Base-by-base conservation (phyloP, 2,329 filamentous ascomycete genomes). In the Amauroascus niger region DNA sequence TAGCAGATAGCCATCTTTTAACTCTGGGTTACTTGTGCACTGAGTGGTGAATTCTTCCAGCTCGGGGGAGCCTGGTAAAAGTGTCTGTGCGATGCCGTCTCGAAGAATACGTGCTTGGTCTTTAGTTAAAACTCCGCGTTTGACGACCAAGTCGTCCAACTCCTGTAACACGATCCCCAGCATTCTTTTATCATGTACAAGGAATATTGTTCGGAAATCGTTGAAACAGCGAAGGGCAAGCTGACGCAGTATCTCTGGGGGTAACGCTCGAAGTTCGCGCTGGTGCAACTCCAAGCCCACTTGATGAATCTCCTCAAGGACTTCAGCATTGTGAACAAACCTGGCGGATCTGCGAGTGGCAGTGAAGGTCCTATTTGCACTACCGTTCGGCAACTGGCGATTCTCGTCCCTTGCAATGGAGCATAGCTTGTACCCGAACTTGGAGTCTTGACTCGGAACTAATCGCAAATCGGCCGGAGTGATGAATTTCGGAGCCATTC, bases 131-230 rank as follows among this genome's bases (percentile, higher is more conserved):
- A 65, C 44, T 4, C 41, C 41, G 0, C 60, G 58, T 16, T 57
- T 39, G 2, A 35, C 18, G 4, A 64, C 59, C 7, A 69, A 33
- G 11, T 22, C 20, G 16, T 46, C 50, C 58, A 64, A 28, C 60
- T 65, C 54, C 50, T 70, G 56, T n/a, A 61, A 52, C 24, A 69
- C 57, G 33, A 72, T 57, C 3, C 68, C 63, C 2, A 69, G 57
- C 58, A 69, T 65, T 30, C 67, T 33, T 55, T 68, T 69, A 37
- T 69, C 67, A 37, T 68, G 66, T 2, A 62, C 60, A 1, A 69
- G 58, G 6, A 65, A 54, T 0, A 66, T 58, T 6, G 59, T 62
- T n/a, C 66, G 62, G 48, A 69, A 59, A 35, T 69, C 65, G 41
- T 69, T 68, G 24, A 66, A 62, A 37, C 65, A 66, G 5, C 59